Evolutionary conservation across 2,329 filamentous ascomycete genomes (phyloP).

Genomic region (Tolypocladium ovalisporum): DNA sequence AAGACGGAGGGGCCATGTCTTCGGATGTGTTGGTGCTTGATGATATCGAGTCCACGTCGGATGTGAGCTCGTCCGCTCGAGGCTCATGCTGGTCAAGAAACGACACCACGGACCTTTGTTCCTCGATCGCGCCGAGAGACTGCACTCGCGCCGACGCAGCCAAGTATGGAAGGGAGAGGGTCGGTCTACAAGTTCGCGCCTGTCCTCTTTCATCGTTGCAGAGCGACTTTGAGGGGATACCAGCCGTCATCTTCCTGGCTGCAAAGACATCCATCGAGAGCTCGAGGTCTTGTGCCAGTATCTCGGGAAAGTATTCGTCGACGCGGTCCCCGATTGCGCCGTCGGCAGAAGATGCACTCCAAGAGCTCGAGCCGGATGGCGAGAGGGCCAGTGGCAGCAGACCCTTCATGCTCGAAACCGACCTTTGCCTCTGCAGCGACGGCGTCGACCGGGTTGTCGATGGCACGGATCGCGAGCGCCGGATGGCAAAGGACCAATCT

Average conservation of each 20-base stretch:
- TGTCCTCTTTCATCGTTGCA: slow-evolving; percentile 16
- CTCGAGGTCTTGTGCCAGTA: slow-evolving; percentile 44
- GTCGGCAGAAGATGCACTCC: slow-evolving; percentile 11
- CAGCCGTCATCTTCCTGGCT: slow-evolving; percentile 41
- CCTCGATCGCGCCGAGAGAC: slow-evolving; percentile 23
- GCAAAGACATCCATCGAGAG: slow-evolving; percentile 35
- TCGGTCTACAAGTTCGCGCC: slow-evolving; percentile 4
- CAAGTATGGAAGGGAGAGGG: slow-evolving; percentile 15
- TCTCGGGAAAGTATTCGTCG: slow-evolving; percentile 41
- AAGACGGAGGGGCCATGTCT: slow-evolving; percentile 20
- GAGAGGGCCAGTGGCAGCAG: slow-evolving; percentile 26
- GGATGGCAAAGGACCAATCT: background rate
- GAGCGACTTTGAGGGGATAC: slow-evolving; percentile 28
- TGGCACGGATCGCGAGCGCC: slow-evolving; percentile 2
- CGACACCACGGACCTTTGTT: slow-evolving; percentile 22
- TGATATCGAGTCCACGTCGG: slow-evolving; percentile 21
- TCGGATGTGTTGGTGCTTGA: slow-evolving; percentile 19
- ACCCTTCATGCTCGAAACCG: slow-evolving; percentile 27
- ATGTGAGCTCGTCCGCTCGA: slow-evolving; percentile 13
- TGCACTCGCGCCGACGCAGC: slow-evolving; percentile 17
- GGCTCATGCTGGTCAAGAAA: slow-evolving; percentile 16
- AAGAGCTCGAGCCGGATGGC: slow-evolving; percentile 12
- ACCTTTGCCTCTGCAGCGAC: slow-evolving; percentile 16
- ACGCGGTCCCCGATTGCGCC: slow-evolving; percentile 17
- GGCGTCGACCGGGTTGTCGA: slow-evolving; percentile 8